Evolutionary conservation across 306 rosid species (phyloP).

Genomic region (Ammopiptanthus mongolicus): DNA sequence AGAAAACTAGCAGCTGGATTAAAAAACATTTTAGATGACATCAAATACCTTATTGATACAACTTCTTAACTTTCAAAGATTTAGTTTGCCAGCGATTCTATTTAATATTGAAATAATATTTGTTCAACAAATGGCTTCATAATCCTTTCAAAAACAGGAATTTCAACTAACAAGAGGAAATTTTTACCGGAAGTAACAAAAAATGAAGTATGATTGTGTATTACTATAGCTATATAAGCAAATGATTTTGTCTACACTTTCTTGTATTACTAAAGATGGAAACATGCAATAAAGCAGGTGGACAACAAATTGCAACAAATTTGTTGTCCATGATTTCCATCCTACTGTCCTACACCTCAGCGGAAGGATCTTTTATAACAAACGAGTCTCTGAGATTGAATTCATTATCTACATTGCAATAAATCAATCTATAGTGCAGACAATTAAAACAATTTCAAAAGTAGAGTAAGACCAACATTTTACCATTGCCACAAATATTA

Average conservation of each 20-base stretch:
- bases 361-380: not conserved
- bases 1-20: not conserved
- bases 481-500: conserved; percentile 97
- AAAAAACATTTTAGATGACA: not conserved
- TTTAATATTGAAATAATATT: conserved; percentile 9
- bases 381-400: not conserved
- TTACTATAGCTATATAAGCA: not conserved
- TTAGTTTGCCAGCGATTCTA: not conserved
- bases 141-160: not conserved
- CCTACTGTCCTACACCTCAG: not conserved
- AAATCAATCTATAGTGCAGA: not conserved
- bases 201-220: not conserved
- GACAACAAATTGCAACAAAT: conserved; percentile 10
- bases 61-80: not conserved
- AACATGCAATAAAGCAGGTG: not conserved
- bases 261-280: not conserved
- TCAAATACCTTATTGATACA: not conserved
- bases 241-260: not conserved
- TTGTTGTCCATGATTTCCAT: not conserved
- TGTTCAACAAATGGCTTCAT: not conserved
- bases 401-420: not conserved
- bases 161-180: not conserved
- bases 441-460: conserved; percentile 4
- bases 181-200: not conserved
- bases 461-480: conserved; percentile 23